Base-by-base conservation (phyloP, 2,329 filamentous ascomycete species). In the Amphichorda felina region DNA sequence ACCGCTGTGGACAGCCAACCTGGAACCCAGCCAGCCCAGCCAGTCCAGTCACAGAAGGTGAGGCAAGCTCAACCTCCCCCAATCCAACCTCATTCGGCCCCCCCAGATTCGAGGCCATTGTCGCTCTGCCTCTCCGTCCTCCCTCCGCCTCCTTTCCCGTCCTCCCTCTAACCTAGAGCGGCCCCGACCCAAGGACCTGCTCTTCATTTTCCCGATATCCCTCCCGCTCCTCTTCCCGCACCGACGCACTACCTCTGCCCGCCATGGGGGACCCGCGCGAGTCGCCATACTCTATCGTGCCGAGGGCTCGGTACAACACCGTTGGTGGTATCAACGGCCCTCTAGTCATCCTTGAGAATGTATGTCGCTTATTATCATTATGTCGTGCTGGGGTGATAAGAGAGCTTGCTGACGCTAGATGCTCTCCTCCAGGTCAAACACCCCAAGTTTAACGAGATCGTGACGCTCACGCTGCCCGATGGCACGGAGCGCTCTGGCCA, bases 321-420 rank as follows among this genome's bases (percentile, higher is more conserved):
- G 87, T 98, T 57, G 85, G 87, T 55, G 89, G 89, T 69, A 81
- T 98, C 64, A 98, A 98, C 67, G 91, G 91, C 40, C 91, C 91
- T 52, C 75, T 98, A 62, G 91, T 98, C 56, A 89, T 98, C 55
- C 75, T 98, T 48, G 91, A 96, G 59, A 93, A 94, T 75, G 89
- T 94, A 61, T 30, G 52, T 24, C 8, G 7, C 15, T 24, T 11
- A 10, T 11, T 7, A 9, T 15, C 4, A 25, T 25, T 27, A 10
- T 28, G 34, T 14, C 21, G 6, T 10, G 6, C 21, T 10, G 22
- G 34, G 17, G 21, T 39, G 37, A 38, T 45, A 15, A 15, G 17
- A 9, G 28, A 15, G 10, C 17, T 17, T 5, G 14, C 17, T 33
- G 25, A 26, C 18, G 50, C 56, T 43, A 55, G 42, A 43, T 37